phyloP scores from a whole-genome alignment of 2,329 filamentous ascomycete genomes.

The Alternaria postmessia region DNA sequence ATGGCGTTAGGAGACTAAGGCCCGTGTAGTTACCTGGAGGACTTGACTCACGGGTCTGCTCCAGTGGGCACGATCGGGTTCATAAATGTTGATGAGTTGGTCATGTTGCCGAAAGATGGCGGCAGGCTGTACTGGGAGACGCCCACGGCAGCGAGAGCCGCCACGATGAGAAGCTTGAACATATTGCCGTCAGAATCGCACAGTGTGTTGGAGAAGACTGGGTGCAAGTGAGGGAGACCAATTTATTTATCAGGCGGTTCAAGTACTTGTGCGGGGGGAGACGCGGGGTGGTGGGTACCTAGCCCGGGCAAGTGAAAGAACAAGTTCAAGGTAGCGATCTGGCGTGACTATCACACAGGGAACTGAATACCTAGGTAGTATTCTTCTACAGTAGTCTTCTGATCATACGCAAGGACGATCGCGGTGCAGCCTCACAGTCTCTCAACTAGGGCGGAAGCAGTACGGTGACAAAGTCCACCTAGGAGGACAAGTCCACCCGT shows the following conservation, averaged over 20 bases:
- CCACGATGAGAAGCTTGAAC: constrained; percentile 27
- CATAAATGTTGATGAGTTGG: constrained; percentile 49
- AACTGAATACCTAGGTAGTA: background rate
- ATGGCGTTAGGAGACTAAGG: background rate
- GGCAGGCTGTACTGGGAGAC: constrained; percentile 28
- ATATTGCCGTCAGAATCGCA: constrained; percentile 15
- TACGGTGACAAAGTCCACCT: background rate
- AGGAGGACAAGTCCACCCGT: background rate
- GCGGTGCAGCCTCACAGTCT: constrained; percentile 2
- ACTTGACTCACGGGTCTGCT: constrained; percentile 53
- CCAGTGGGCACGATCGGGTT: constrained; percentile 55
- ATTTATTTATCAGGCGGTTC: background rate
- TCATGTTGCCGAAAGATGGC: constrained; percentile 12
- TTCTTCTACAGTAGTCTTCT: background rate
- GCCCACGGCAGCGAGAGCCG: constrained; percentile 28
- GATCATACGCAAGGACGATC: background rate
- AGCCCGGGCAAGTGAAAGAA: constrained; percentile 11
- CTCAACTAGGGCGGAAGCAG: background rate
- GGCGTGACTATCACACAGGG: constrained; percentile 1
- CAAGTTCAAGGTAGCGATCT: background rate
- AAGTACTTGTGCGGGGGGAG: constrained; percentile 13
- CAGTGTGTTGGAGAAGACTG: background rate
- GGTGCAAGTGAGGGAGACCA: background rate
- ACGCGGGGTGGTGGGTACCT: constrained; percentile 15
- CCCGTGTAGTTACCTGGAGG: background rate